Percentiles rank a stretch among this genome's conserved stretches.
Conservation (phyloP, 139 green algal genomes). For the Asterochloris erici region DNA sequence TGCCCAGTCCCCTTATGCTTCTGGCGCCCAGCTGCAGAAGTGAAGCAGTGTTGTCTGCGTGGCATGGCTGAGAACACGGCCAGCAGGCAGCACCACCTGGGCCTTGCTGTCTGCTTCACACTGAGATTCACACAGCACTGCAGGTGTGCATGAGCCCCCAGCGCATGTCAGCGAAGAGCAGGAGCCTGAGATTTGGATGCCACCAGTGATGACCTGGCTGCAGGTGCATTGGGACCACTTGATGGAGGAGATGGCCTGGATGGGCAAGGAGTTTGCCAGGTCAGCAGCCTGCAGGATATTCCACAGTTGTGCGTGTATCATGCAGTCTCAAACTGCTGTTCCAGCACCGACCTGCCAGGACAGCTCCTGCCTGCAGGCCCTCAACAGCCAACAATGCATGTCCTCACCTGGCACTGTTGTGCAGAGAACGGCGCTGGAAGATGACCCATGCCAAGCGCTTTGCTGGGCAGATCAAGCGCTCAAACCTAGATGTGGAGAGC, state of each 20-base stretch:
- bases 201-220: too few relatives aligned
- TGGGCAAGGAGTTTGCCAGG: constrained; percentile 88
- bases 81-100: too few relatives aligned
- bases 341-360: not conserved
- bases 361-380: not conserved
- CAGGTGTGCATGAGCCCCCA: too few relatives aligned
- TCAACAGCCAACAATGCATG: not conserved
- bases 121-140: too few relatives aligned
- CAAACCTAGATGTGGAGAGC: constrained; percentile 73
- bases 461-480: constrained; percentile 47
- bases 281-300: constrained; percentile 10
- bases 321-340: not conserved
- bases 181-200: too few relatives aligned
- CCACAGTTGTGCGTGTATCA: not conserved
- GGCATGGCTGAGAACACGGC: too few relatives aligned
- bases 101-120: too few relatives aligned
- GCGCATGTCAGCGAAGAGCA: too few relatives aligned
- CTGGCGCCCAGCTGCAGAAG: too few relatives aligned
- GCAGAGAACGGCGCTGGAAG: constrained; percentile 74
- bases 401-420: not conserved
- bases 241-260: constrained; percentile 95
- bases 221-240: constrained; percentile 88
- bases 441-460: constrained; percentile 65
- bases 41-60: too few relatives aligned
- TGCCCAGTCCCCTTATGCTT: too few relatives aligned